Base-by-base conservation (phyloP, 2,329 filamentous ascomycete genomes). In the Helotiales sp. region DNA sequence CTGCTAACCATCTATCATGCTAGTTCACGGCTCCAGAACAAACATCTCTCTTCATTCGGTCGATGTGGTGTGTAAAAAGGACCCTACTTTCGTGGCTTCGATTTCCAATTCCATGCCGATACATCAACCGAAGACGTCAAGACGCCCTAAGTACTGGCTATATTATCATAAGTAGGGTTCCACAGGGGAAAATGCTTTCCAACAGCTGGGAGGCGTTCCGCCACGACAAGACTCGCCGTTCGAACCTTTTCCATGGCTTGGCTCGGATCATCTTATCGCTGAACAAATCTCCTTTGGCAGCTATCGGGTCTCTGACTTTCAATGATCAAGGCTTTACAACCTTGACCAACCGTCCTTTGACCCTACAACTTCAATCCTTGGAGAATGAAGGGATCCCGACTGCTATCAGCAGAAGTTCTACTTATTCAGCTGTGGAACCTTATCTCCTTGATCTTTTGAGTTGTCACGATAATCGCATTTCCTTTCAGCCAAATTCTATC, bases 381-480 rank as follows among this genome's bases (percentile, higher is more conserved):
- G 50, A 54, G 26, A 54, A 54, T 28, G 50, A 54, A 54, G 50
- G 50, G 11, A 75, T 76, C 50, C 72, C 75, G 10, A 69, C 71
- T 0, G 57, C 69, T 37, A 77, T 78, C 11, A 13, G 28, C 47
- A 50, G 24, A 50, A 50, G 47, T 32, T 30, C 24, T 32, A 77
- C 73, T 13, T 78, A 77, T 49, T 58, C 66, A 13, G 62, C 71
- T 15, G 65, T 71, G 3, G 73, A 77, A 37, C 65, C 70, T 17
- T 78, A 77, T 64, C 49, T 76, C 20, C 64, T 70, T 1, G 75
- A 76, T 68, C 70, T 73, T 10, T 59, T 78, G 6, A 65, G 67
- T 49, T 70, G 64, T 40, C 73, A 78, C 59, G 71, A 77, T 50
- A 76, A 69, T 49, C 73, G 72, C 4, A 69, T 78, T 17, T 61